Base-by-base conservation (phyloP, 306 rosid species). In the Ormosia emarginata region DNA sequence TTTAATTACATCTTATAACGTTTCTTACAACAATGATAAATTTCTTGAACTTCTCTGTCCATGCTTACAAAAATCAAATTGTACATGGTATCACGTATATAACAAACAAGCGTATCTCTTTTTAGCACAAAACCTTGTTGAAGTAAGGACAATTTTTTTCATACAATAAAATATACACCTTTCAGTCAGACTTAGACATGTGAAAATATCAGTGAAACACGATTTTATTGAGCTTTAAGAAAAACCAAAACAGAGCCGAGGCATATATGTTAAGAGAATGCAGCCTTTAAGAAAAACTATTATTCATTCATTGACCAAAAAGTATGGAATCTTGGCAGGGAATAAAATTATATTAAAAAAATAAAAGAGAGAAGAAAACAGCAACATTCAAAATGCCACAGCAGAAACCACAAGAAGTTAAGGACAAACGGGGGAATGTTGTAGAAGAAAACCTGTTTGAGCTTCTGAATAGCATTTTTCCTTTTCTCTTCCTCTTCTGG, bases 361-460 rank as follows among this genome's bases (percentile, higher is more conserved):
- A 0, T 1, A 13, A 13, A 49, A 75, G 18, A 13, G 18, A 30
- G 14, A 46, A 44, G 8, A 33, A 77, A 63, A 8, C 57, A 50
- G 18, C 7, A 12, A 13, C 57, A 47, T 30, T 57, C 37, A 57
- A 57, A 68, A 72, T 6, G 46, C 7, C 57, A 62, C 12, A 77
- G 64, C 56, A 62, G 32, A 72, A 65, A 49, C 52, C 9, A 53
- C 11, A 43, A 36, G 40, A 76, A 12, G 14, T 18, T 44, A 33
- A 57, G 14, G 14, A 34, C 6, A 6, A 78, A 37, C 0, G 3
- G 3, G 36, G 47, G 18, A 81, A 67, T 68, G 68, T 13, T 24
- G 14, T 57, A 50, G 29, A 75, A 79, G 77, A 76, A 77, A 70
- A 87, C 90, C 90, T 87, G 68, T 68, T 81, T 84, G 67, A 87